Percentiles rank a stretch among this genome's conserved stretches.
These are phyloP conservation scores for Solanum sparsipilum DNA, from an alignment of 257 asterid species.

Conservation along the genomic window DNA sequence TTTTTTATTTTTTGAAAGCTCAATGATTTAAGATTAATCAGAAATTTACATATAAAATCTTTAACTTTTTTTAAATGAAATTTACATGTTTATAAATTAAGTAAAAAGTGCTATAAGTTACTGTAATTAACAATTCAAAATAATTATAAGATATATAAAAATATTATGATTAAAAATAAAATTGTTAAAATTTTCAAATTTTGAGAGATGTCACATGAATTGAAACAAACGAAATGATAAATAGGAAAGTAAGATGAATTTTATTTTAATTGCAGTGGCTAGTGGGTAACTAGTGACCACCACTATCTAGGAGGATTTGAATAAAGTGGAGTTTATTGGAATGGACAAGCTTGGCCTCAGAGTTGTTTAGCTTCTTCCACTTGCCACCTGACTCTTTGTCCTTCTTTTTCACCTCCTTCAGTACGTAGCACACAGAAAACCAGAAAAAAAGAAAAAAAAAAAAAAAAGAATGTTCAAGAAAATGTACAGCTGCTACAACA, in stretches of 20 bases:
- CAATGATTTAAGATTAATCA: background rate
- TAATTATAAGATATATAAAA: too few species aligned
- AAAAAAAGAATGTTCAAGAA: background rate
- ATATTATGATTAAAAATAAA: too few species aligned
- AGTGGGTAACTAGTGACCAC: background rate
- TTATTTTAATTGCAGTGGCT: background rate
- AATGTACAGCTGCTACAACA: conserved; percentile 3
- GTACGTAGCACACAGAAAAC: conserved; percentile 13
- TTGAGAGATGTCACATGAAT: background rate
- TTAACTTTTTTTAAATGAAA: too few species aligned
- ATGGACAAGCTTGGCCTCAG: background rate
- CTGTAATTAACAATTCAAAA: background rate
- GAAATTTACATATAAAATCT: too few species aligned
- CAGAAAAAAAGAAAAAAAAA: background rate
- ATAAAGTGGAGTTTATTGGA: conserved; percentile 7
- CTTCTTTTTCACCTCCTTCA: conserved; percentile 1
- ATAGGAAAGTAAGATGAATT: background rate
- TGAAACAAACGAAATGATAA: background rate
- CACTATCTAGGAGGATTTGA: background rate
- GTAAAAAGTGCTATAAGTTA: too few species aligned
- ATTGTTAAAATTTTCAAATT: too few species aligned
- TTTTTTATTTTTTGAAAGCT: too few species aligned
- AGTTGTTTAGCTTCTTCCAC: conserved; percentile 9
- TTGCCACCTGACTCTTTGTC: conserved; percentile 10
- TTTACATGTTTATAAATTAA: too few species aligned